Evolutionary conservation across 495 filamentous ascomycete species (phyloP), one percentile per base, ranked within the genome.

Genomic region (Penicillium verhagenii): DNA sequence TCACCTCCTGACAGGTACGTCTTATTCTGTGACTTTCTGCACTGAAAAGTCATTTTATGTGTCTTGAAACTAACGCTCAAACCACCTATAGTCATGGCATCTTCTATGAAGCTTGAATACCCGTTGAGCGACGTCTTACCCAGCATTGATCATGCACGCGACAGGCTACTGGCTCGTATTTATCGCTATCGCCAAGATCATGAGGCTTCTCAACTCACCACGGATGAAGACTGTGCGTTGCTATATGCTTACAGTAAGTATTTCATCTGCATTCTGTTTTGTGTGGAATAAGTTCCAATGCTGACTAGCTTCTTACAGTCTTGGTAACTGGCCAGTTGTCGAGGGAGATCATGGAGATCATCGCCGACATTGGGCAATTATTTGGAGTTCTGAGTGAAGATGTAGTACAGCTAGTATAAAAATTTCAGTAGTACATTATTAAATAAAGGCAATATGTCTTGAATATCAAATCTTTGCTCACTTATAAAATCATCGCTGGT

Each of bases 41-140:
- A 21, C 19, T 19, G 11, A 11, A 4, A n/a, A 31, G 28, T 13
- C 16, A 6, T 7, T 3, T 37, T 33, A 24, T 37, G 33, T 35
- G 33, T n/a, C 33, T 52, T 47, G 52, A 59, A n/a, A 20, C 47
- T 39, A 20, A 33, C 3, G 6, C n/a, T 18, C 16, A 14, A 28
- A 2, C 31, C 3, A 1, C 10, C 19, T 66, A 69, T 50, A 87
- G 92, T 96, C 2, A 82, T 98, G 57, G 94, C 93, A 1, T 92
- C 88, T 1, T 94, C 90, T 1, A 83, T 97, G 69, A 94, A 94
- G 74, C 80, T 97, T 1, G 92, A 95, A 65, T 97, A 96, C 57
- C 93, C 94, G 0, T 74, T 98, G 35, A 95, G 87, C 21, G 90
- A 95, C 60, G 87, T 86, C 20, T 71, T 97, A 11, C 94, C 94